These are phyloP conservation scores for Macadamia integrifolia DNA, from an alignment of 164 flowering plant genomes.

Conservation along the genomic window DNA sequence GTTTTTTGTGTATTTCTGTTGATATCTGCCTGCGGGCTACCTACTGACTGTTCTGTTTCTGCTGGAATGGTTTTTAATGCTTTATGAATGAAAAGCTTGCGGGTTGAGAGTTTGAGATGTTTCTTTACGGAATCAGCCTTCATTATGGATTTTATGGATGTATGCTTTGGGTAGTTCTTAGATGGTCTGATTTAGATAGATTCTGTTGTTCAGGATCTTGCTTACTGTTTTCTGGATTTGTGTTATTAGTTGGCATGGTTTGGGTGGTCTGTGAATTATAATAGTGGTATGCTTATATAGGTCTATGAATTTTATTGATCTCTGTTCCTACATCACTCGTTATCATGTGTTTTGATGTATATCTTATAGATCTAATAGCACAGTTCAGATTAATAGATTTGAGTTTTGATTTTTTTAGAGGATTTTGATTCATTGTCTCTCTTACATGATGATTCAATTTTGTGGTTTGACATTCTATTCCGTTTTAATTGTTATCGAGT, in stretches of 20 bases:
- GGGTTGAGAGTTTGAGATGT: not conserved
- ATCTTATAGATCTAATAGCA: not conserved
- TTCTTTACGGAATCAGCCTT: too few relatives aligned
- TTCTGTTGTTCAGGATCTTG: not conserved
- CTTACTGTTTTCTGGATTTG: not conserved
- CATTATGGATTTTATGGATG: not conserved
- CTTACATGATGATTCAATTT: not conserved
- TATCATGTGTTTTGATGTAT: not conserved
- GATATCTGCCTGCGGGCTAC: not conserved
- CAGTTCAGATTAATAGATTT: not conserved
- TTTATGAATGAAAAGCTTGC: not conserved
- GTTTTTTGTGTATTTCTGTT: not conserved
- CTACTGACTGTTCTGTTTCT: not conserved
- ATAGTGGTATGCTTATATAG: not conserved
- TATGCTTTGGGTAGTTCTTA: slow-evolving; percentile 1
- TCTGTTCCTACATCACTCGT: not conserved
- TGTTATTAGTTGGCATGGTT: not conserved
- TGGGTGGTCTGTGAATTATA: not conserved
- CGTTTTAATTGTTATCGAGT: not conserved
- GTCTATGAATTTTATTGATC: not conserved
- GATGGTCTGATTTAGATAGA: not conserved
- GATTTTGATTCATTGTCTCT: not conserved
- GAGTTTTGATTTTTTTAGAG: not conserved
- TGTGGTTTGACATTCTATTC: not conserved
- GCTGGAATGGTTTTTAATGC: too few relatives aligned